Percentiles rank a stretch among this genome's conserved stretches.
Conservation (phyloP, 306 rosid species). For the Cucurbita moschata region DNA sequence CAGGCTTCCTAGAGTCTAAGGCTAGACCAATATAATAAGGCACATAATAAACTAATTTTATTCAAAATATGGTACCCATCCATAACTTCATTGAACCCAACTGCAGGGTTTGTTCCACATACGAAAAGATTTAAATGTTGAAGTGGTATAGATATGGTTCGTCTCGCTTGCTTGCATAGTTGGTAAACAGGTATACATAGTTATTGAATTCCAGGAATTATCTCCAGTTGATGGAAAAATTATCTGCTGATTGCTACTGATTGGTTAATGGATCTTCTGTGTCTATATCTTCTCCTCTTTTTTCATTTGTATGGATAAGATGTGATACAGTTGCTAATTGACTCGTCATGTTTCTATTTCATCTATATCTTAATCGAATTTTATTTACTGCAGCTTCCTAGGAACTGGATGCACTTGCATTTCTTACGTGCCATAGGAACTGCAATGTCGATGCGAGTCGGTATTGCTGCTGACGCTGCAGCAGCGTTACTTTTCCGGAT, state of each 20-base stretch:
- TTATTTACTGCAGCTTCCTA: constrained; percentile 58
- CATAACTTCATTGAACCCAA: constrained; percentile 9
- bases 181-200: background rate
- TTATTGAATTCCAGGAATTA: constrained; percentile 1
- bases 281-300: background rate
- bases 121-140: constrained; percentile 11
- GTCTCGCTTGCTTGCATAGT: constrained; percentile 5
- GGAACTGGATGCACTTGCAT: constrained; percentile 99
- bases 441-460: constrained; percentile 98
- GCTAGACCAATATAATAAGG: background rate
- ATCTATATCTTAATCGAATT: background rate
- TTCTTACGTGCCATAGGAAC: constrained; percentile 98
- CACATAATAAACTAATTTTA: background rate
- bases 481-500: constrained; percentile 94
- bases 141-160: constrained; percentile 6
- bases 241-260: background rate
- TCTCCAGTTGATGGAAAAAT: background rate
- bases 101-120: constrained; percentile 9
- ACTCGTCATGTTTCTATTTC: background rate
- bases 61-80: background rate
- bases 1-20: background rate
- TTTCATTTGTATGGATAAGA: background rate
- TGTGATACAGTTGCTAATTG: background rate
- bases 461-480: constrained; percentile 96
- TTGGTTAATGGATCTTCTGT: background rate